Percentiles rank a stretch among this genome's conserved stretches.
These are phyloP conservation scores for Singerocomus inundabilis DNA, from an alignment of 1,284 basidiomycete species.

Conservation along the genomic window DNA sequence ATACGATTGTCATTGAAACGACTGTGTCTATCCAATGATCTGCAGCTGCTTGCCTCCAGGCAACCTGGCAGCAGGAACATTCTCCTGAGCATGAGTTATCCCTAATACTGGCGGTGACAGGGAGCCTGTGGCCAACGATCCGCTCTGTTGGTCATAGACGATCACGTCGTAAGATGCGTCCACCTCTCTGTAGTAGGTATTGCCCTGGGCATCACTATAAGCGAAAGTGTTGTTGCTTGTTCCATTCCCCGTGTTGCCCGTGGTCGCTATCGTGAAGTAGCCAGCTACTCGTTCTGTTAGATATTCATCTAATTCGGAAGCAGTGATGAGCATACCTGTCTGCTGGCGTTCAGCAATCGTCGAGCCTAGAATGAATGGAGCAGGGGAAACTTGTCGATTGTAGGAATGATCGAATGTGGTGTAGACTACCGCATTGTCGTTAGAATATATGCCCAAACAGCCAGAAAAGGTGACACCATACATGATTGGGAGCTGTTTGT, in stretches of 20 bases:
- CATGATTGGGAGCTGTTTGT: conserved; percentile 45
- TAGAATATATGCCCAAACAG: neutral
- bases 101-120: neutral
- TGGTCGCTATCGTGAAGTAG: conserved; percentile 46
- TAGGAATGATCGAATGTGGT: conserved; percentile 68
- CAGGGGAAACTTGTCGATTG: conserved; percentile 53
- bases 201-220: conserved; percentile 57
- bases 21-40: conserved; percentile 1
- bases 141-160: conserved; percentile 56
- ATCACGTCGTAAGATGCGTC: conserved; percentile 60
- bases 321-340: conserved; percentile 41
- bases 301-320: neutral
- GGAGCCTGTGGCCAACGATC: conserved; percentile 44
- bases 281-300: conserved; percentile 41
- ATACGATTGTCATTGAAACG: conserved; percentile 3
- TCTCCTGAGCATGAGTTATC: neutral
- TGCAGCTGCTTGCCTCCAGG: conserved; percentile 37
- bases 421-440: conserved; percentile 38
- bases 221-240: conserved; percentile 66
- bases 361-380: conserved; percentile 57
- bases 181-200: conserved; percentile 63
- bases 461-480: conserved; percentile 35
- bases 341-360: conserved; percentile 58
- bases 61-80: conserved; percentile 37
- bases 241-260: conserved; percentile 54